phyloP scores from a whole-genome alignment of 169 alveolate genomes.

The Ichthyophthirius multifiliis region DNA sequence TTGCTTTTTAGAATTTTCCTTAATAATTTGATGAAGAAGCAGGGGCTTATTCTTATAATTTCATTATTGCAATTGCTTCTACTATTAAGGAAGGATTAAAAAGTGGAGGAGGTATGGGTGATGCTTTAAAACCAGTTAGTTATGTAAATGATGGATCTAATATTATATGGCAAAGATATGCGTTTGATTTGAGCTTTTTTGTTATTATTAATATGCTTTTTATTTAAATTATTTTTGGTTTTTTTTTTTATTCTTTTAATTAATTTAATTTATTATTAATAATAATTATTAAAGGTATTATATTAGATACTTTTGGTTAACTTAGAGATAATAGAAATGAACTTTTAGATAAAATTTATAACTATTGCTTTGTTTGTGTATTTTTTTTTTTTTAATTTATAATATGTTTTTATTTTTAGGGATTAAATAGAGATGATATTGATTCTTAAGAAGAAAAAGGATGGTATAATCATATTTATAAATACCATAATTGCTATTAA shows the following conservation, averaged over 20 bases:
- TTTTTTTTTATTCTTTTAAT: too few relatives aligned
- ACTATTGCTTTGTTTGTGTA: conserved; percentile 34
- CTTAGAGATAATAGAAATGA: conserved; percentile 35
- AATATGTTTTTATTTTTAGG: background rate
- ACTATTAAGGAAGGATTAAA: conserved; percentile 25
- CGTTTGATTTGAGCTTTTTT: conserved; percentile 28
- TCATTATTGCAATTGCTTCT: conserved; percentile 37
- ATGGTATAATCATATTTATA: conserved; percentile 40
- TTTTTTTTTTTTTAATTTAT: too few relatives aligned
- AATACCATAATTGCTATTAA: conserved; percentile 37
- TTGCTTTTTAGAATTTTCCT: background rate
- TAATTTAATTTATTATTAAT: too few relatives aligned
- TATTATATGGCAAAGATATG: conserved; percentile 34
- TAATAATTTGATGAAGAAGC: background rate
- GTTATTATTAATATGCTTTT: conserved; percentile 30
- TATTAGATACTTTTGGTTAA: conserved; percentile 42
- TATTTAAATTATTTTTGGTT: conserved; percentile 39
- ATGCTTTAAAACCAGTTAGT: background rate
- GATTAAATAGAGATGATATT: background rate
- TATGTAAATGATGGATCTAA: background rate
- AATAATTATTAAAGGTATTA: too few relatives aligned
- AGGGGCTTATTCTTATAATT: conserved; percentile 9
- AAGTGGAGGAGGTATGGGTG: conserved; percentile 47
- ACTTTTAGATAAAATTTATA: conserved; percentile 17
- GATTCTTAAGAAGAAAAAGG: conserved; percentile 15